A percentile compares a stretch with the other conserved stretches of the same genome.
Evolutionary conservation across 2,329 filamentous ascomycete species (phyloP).

Genomic region (Biscogniauxia sp.): DNA sequence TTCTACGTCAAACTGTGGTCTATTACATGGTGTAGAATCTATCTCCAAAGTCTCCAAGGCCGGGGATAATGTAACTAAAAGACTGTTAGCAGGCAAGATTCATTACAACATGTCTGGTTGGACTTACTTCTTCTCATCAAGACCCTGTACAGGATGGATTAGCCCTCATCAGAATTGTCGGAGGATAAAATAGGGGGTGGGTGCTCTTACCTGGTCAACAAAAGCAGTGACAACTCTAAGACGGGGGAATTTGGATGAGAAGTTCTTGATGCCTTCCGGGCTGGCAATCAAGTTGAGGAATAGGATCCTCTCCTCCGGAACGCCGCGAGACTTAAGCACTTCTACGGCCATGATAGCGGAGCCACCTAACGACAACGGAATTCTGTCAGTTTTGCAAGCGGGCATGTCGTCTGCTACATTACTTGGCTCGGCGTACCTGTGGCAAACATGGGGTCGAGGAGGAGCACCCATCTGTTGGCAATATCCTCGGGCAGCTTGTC

Average conservation of each 20-base stretch:
- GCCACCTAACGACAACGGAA: slow-evolving; percentile 58
- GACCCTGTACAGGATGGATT: slow-evolving; percentile 51
- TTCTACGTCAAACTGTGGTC: slow-evolving; percentile 1
- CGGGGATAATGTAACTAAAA: slow-evolving; percentile 86
- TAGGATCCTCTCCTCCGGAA: slow-evolving; percentile 90
- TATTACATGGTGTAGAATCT: slow-evolving; percentile 84
- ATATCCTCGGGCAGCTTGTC: slow-evolving; percentile 97
- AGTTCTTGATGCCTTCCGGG: slow-evolving; percentile 85
- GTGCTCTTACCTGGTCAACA: slow-evolving; percentile 66
- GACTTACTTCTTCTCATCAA: slow-evolving; percentile 93
- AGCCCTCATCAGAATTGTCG: slow-evolving; percentile 11
- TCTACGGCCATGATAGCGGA: slow-evolving; percentile 97
- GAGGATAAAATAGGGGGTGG: background rate
- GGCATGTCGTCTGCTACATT: background rate
- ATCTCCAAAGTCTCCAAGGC: slow-evolving; percentile 92
- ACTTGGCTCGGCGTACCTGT: slow-evolving; percentile 61
- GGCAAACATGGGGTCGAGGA: slow-evolving; percentile 98
- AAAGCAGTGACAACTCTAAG: slow-evolving; percentile 93
- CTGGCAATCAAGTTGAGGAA: slow-evolving; percentile 98
- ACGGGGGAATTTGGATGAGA: slow-evolving; percentile 84
- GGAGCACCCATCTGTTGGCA: slow-evolving; percentile 83
- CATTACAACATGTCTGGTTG: background rate
- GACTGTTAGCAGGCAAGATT: slow-evolving; percentile 34
- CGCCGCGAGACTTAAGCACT: slow-evolving; percentile 82
- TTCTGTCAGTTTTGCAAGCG: slow-evolving; percentile 10